Base-by-base conservation (phyloP, 176 grass and related monocot genomes). In the Pontederia paniculata region DNA sequence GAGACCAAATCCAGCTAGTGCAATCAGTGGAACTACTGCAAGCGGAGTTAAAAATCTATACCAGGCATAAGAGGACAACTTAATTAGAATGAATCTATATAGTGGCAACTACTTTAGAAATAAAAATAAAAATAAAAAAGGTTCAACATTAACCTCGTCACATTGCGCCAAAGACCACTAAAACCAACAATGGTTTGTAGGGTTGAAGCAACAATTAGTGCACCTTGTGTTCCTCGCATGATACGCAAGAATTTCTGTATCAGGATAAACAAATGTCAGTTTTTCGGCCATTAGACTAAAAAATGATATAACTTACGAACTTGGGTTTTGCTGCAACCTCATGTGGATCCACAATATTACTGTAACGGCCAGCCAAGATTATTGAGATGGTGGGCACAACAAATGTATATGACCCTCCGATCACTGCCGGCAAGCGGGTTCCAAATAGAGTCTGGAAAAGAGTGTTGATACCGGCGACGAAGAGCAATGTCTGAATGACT, bases 81-180 rank as follows among this genome's bases (percentile, higher is more conserved):
- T 31, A 37, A 43, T 17, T 8, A n/a, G 11, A 21, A 59, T 9
- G 4, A 28, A 56, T 1, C 1, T 13, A 50, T 13, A 13, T 15
- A 50, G 14, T 15, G 25, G 22, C 12, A 31, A 14, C 10, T 1
- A 15, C 21, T 9, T 54, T 25, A 17, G 17, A 43, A 53, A 66
- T 16, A 10, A 48, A 55, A 17, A 1, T 16, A 20, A 18, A n/a
- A 44, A 31, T 44, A 68, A 8, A 45, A 14, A 7, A 12, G 43
- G 23, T 57, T 50, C 15, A 62, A n/a, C 54, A 77, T 65, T 37
- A 25, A 98, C 93, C 81, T 98, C 45, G 78, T 48, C 9, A 98
- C 94, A 78, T 93, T 98, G 52, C 94, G 77, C 94, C 94, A 98
- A 44, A 93, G 87, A 17, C 94, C 94, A 48, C 94, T 98, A 73